Evolutionary conservation across 1,284 basidiomycete species (phyloP), one percentile per base, ranked within the genome.

Genomic region (Ceratobasidium sp.): DNA sequence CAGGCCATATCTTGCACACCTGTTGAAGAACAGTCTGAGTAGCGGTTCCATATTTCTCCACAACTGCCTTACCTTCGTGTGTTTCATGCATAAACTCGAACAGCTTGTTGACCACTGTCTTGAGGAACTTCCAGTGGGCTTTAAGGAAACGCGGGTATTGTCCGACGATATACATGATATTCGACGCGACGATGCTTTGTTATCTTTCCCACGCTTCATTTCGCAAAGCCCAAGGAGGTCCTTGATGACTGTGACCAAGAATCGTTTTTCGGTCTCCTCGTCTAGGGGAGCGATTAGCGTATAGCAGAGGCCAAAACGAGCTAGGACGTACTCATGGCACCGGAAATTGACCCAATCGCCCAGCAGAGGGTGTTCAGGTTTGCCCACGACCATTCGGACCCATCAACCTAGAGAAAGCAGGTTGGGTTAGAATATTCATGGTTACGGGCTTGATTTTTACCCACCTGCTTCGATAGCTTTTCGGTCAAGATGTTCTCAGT

Each of bases 61-160:
- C n/a, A n/a, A 17, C 1, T 31, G 42, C 74, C 79, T 68, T 71
- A 88, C 94, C 96, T 83, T 99, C 97, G 77, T 99, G 97, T 0
- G 94, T 98, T 82, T 99, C 97, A 81, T 99, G 97, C 96, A 99
- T 99, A 79, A 99, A 99, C 79, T 99, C 97, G 79, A 99, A 99
- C 20, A 99, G 84, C 81, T 99, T 99, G 84, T 99, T 99, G 73
- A 99, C 97, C 57, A 99, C 97, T 2, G 97, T 99, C 85, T 99
- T 99, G 78, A 99, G 82, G 87, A 99, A 99, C 82, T 98, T 99
- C 97, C 97, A 99, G 79, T 99, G 97, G 25, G 97, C 97, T 79
- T 99, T 99, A 77, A 99, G 88, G 89, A 99, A 99, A 35, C 97
- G 89, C 58, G 97, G 97, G 78, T 99, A 99, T 81, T 99, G 97